phyloP scores from a whole-genome alignment of 2,329 filamentous ascomycete species.

The Dendrostoma leiphaemia region DNA sequence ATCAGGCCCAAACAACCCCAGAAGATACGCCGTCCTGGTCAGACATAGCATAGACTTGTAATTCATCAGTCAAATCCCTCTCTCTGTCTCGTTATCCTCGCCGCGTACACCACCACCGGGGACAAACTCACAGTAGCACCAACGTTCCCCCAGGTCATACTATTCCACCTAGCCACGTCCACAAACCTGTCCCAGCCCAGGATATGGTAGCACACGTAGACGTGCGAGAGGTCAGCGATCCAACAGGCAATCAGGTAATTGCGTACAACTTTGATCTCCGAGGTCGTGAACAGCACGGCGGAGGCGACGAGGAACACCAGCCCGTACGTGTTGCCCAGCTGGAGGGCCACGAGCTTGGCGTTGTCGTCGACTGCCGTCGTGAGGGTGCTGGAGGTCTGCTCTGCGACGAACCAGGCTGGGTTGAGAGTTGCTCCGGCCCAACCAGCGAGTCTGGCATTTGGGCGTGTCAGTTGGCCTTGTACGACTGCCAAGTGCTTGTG shows the following conservation, averaged over 20 bases:
- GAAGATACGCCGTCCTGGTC: conserved; percentile 55
- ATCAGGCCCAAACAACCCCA: conserved; percentile 57
- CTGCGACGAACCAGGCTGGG: conserved; percentile 60
- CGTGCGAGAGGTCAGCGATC: conserved; percentile 66
- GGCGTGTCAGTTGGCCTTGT: not conserved
- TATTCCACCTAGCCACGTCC: conserved; percentile 61
- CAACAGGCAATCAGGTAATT: conserved; percentile 66
- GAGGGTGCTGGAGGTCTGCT: conserved; percentile 51
- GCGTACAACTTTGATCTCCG: conserved; percentile 62
- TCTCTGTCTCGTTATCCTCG: not conserved
- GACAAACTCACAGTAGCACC: conserved; percentile 54
- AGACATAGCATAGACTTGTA: conserved; percentile 51
- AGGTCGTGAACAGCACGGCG: conserved; percentile 61
- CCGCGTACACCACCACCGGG: not conserved
- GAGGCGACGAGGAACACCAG: conserved; percentile 64
- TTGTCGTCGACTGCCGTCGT: conserved; percentile 38
- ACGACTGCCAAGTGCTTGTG: not conserved
- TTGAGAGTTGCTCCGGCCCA: conserved; percentile 54
- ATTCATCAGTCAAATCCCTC: conserved; percentile 2
- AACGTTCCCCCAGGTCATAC: conserved; percentile 72
- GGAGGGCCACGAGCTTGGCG: conserved; percentile 58
- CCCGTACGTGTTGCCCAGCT: conserved; percentile 69
- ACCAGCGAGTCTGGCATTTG: conserved; percentile 51
- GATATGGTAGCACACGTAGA: conserved; percentile 58
- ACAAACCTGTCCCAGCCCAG: conserved; percentile 55